Base-by-base conservation (phyloP, 2,329 filamentous ascomycete species). In the Colletotrichum phormii region DNA sequence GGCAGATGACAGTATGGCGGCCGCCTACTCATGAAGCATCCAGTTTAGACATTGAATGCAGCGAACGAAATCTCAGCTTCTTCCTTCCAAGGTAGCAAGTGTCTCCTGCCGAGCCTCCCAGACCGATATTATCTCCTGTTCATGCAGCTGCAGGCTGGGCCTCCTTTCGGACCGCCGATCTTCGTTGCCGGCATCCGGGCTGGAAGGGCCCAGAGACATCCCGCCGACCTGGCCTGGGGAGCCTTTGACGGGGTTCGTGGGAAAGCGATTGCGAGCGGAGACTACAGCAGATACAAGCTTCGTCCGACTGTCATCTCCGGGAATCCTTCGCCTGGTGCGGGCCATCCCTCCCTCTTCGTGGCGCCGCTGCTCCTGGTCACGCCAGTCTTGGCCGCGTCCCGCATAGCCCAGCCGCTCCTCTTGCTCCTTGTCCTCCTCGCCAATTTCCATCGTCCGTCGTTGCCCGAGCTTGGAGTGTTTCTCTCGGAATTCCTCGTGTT, bases 291-390 rank as follows among this genome's bases (percentile, higher is more conserved):
- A 57, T 54, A 51, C 55, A 57, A 31, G n/a, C 2, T 65, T 33
- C 35, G 49, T 31, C 35, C 35, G 49, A 9, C 26, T 37, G 26
- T 35, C 35, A 61, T 58, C n/a, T 18, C 49, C 60, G 55, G 53
- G 22, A 37, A 51, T 37, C 18, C 12, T 58, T 22, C 13, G 22
- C 26, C 29, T 13, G 26, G 26, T 29, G 18, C 5, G 54, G 53
- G 15, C 33, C 13, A 15, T n/a, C 60, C 35, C 15, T 37, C 46
- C 31, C 26, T 26, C 49, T 13, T 37, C 22, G 33, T 71, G 49
- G 67, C 35, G 55, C 55, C 67, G 55, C 66, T 71, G 61, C 61
- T 57, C 55, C 29, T 71, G 66, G 66, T 31, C 49, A 65, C 33
- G 49, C 46, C 67, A 9, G 31, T 37, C 61, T 57, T 61, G 59